Base-by-base conservation (phyloP, 2,329 filamentous ascomycete genomes). In the Aspergillus sp. region DNA sequence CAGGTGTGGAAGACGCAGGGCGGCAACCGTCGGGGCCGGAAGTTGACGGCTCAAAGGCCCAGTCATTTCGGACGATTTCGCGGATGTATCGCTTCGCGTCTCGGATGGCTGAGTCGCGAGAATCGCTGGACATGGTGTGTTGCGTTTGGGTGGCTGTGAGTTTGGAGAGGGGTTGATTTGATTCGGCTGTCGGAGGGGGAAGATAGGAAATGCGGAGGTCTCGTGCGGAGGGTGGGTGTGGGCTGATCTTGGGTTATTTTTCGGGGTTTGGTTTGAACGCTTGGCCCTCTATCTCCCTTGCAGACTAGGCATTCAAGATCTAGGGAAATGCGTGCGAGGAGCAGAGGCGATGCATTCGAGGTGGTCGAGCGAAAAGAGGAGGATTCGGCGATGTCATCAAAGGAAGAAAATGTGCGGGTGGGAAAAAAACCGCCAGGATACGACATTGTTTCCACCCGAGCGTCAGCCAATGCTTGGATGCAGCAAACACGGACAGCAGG, bases 21-120 rank as follows among this genome's bases (percentile, higher is more conserved):
- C 51, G 47, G 8, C 47, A 42, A 32, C 49, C 46, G 26, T 54
- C 52, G 5, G 52, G 33, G 37, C 51, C 49, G 7, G 53, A 40
- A 2, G 56, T 54, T 19, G 19, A 19, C 30, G 54, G 48, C 6
- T 65, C 56, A 42, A 63, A 70, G 33, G 56, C 52, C 70, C 70
- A 73, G 57, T 72, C 69, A 46, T 67, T 64, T 27, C 68, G 65
- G 26, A 71, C 59, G 12, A 67, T 58, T 13, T 66, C 58, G 36
- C 61, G 65, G 39, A 72, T 56, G 39, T 69, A 64, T 27, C 57
- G 52, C 48, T 69, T 73, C 27, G 68, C 67, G 27, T 67, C 62
- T 43, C 64, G 66, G 38, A 68, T 61, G 31, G 68, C 66, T 5
- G 58, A 54, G 40, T 70, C 68, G 49, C 67, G 66, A 40, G 56